Percentiles rank a stretch among this genome's conserved stretches.
These are phyloP conservation scores for Cystobasidium onofrii DNA, from an alignment of 768 basidiomycete species.

Conservation along the genomic window DNA sequence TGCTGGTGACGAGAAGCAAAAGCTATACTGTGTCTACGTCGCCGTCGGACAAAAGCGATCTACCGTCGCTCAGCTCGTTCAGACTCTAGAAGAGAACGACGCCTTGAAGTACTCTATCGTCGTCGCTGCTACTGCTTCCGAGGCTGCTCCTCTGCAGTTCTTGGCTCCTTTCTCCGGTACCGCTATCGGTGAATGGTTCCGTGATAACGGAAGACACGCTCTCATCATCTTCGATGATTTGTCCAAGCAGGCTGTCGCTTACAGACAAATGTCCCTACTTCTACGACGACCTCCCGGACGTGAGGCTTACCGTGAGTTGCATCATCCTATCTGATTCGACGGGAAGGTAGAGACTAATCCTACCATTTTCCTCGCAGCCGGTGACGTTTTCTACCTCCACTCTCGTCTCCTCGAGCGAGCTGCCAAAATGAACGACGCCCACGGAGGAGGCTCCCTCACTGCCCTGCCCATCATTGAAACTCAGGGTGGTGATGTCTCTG, in stretches of 20 bases:
- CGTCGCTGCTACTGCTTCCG: slow-evolving; percentile 97
- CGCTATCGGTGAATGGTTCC: slow-evolving; percentile 99
- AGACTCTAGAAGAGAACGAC: slow-evolving; percentile 99
- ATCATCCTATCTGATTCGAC: slow-evolving; percentile 37
- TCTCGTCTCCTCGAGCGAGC: slow-evolving; percentile 99
- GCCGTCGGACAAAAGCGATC: slow-evolving; percentile 99
- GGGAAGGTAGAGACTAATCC: no score
- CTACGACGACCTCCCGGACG: slow-evolving; percentile 99
- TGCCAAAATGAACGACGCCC: slow-evolving; percentile 99
- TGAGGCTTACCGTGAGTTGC: slow-evolving; percentile 91
- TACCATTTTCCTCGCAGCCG: background rate
- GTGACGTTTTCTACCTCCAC: slow-evolving; percentile 98
- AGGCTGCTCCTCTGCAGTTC: slow-evolving; percentile 98
- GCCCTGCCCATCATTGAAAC: slow-evolving; percentile 99
- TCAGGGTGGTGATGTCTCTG: slow-evolving; percentile 99
- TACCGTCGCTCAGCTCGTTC: slow-evolving; percentile 96
- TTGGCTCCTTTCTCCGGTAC: slow-evolving; percentile 99
- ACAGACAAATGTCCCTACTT: slow-evolving; percentile 99
- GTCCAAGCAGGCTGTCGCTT: slow-evolving; percentile 99
- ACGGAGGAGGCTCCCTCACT: slow-evolving; percentile 96
- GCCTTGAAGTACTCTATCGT: slow-evolving; percentile 99
- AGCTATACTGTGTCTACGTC: slow-evolving; percentile 99
- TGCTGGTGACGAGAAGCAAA: slow-evolving; percentile 89
- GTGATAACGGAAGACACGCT: slow-evolving; percentile 99
- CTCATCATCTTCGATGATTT: slow-evolving; percentile 99